phyloP scores from a whole-genome alignment of 306 rosid species.

The Vicia faba region DNA sequence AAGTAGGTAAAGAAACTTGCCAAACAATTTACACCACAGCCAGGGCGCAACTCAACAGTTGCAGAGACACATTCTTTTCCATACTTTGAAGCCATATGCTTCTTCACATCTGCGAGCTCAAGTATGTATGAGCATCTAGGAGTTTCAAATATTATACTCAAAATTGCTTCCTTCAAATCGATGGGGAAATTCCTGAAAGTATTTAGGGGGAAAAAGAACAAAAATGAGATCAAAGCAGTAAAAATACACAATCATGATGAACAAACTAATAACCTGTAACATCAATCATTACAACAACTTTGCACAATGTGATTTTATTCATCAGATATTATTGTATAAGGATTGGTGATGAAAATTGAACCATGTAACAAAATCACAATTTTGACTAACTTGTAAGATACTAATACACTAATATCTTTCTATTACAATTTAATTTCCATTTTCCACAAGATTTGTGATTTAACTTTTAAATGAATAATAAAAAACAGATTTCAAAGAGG shows the following conservation, averaged over 20 bases:
- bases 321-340: too few relatives aligned
- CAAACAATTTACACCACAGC: constrained; percentile 92
- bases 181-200: constrained; percentile 75
- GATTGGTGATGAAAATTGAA: too few relatives aligned
- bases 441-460: too few relatives aligned
- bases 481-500: too few relatives aligned
- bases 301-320: too few relatives aligned
- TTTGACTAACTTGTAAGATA: too few relatives aligned
- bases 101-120: constrained; percentile 77
- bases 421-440: too few relatives aligned
- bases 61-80: constrained; percentile 84
- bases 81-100: constrained; percentile 74
- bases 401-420: too few relatives aligned
- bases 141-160: constrained; percentile 84
- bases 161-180: constrained; percentile 90
- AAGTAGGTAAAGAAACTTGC: constrained; percentile 51
- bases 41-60: constrained; percentile 86
- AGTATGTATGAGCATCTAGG: constrained; percentile 91
- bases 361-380: too few relatives aligned
- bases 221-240: constrained; percentile 21
- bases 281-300: constrained; percentile 30
- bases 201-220: background rate
- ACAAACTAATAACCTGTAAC: constrained; percentile 8
- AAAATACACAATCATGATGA: constrained; percentile 29
- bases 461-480: too few relatives aligned